Conservation (phyloP, 805 yeast genomes). For the Naumovozyma baii region DNA sequence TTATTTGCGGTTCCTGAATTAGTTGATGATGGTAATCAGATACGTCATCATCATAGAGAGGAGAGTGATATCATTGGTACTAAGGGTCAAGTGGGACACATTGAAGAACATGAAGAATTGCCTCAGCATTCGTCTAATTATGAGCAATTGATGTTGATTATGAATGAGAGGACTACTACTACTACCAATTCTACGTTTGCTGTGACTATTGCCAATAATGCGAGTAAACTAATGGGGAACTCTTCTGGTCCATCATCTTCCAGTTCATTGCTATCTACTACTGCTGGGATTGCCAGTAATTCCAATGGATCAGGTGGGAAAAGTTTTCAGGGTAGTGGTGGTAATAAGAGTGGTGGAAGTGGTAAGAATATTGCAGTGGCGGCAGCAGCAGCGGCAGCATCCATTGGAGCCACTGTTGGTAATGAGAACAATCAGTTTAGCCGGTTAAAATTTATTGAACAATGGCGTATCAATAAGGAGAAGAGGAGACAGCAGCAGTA, state of each 20-base stretch:
- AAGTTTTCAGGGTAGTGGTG: constrained; percentile 6
- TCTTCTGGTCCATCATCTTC: constrained; percentile 2
- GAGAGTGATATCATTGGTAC: constrained; percentile 31
- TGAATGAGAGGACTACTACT: constrained; percentile 40
- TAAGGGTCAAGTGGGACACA: constrained; percentile 35
- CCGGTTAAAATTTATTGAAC: constrained; percentile 82
- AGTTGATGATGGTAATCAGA: constrained; percentile 27
- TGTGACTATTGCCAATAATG: constrained; percentile 27
- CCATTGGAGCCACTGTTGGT: constrained; percentile 28
- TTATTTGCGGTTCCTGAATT: constrained; percentile 38
- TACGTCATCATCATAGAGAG: constrained; percentile 33
- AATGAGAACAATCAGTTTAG: constrained; percentile 55
- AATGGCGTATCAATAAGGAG: constrained; percentile 61
- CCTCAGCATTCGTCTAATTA: constrained; percentile 75
- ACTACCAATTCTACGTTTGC: constrained; percentile 34
- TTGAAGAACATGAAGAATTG: constrained; percentile 54
- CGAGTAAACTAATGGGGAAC: constrained; percentile 12
- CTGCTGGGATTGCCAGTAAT: constrained; percentile 1
- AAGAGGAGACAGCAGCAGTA: constrained; percentile 37
- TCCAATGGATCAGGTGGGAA: not conserved
- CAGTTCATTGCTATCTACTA: constrained; percentile 3
- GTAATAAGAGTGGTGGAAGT: constrained; percentile 27
- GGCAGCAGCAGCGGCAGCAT: constrained; percentile 33
- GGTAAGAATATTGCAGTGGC: constrained; percentile 24
- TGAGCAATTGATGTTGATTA: constrained; percentile 78